Evolutionary conservation across 2,329 filamentous ascomycete genomes (phyloP).

Genomic region (Emergomyces africanus): DNA sequence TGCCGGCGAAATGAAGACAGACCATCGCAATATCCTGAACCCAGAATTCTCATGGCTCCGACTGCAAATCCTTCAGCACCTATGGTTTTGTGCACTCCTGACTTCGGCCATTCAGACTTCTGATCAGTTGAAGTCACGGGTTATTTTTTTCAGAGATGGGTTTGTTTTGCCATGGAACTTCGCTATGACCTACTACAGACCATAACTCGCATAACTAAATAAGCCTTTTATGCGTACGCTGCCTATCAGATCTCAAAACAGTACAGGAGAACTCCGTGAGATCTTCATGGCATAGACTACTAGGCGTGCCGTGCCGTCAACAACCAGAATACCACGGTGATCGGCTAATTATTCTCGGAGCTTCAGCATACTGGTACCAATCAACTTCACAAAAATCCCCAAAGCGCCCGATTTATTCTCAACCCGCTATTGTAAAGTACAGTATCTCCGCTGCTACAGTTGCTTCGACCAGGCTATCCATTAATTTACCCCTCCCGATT

Average conservation of each 20-base stretch:
- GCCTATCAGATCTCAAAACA: neutral
- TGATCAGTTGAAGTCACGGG: neutral
- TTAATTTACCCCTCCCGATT: neutral
- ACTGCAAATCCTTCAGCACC: neutral
- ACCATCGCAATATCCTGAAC: neutral
- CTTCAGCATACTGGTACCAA: neutral
- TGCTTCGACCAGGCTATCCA: neutral
- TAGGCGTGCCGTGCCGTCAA: slow-evolving; percentile 1
- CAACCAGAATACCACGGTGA: neutral
- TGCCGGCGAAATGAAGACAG: neutral
- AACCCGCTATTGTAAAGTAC: neutral
- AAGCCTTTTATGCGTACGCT: neutral
- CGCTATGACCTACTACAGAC: neutral
- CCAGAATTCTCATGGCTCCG: neutral
- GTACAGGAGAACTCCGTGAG: neutral
- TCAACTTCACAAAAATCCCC: neutral
- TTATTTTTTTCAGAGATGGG: neutral
- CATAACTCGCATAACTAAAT: neutral
- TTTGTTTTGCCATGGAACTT: neutral
- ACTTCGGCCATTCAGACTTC: neutral
- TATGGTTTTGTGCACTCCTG: neutral
- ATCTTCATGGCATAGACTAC: neutral
- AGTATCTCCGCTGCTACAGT: neutral
- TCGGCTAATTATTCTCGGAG: neutral
- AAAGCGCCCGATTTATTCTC: neutral